Evolutionary conservation across 495 filamentous ascomycete genomes (phyloP).

Genomic region (Penicillium ucsense): DNA sequence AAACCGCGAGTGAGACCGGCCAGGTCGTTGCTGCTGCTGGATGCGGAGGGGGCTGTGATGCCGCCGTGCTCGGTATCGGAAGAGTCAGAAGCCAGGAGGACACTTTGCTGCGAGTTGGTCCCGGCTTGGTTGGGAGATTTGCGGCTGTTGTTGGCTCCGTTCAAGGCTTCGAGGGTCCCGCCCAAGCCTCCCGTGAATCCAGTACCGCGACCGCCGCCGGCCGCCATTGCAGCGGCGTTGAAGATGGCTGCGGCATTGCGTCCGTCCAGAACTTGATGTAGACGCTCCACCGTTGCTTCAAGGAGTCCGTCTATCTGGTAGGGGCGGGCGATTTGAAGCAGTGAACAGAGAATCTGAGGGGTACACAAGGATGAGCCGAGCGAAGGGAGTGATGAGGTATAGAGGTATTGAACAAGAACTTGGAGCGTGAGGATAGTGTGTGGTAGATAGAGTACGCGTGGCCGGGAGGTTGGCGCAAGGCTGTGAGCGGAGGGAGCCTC

Average conservation of each 20-base stretch:
- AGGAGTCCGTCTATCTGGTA: constrained; percentile 88
- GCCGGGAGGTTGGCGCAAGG: constrained; percentile 61
- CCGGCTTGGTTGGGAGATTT: constrained; percentile 14
- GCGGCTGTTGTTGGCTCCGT: constrained; percentile 21
- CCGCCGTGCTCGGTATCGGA: constrained; percentile 38
- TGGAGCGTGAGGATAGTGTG: constrained; percentile 83
- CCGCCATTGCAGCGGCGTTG: constrained; percentile 97
- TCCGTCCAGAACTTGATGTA: constrained; percentile 83
- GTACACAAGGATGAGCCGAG: constrained; percentile 72
- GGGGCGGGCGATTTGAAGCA: constrained; percentile 86
- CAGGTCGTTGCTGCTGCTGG: constrained; percentile 24
- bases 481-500: constrained; percentile 38
- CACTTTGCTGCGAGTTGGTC: constrained; percentile 20
- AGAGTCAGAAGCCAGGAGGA: constrained; percentile 30
- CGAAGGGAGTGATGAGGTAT: constrained; percentile 77
- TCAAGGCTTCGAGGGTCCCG: constrained; percentile 36
- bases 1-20: constrained; percentile 23
- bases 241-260: constrained; percentile 94
- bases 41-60: constrained; percentile 18
- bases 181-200: constrained; percentile 35
- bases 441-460: constrained; percentile 82
- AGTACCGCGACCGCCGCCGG: constrained; percentile 75
- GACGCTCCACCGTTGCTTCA: constrained; percentile 81
- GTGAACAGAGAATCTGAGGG: constrained; percentile 88
- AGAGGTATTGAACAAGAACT: constrained; percentile 82